Conservation (phyloP, 2,329 filamentous ascomycete genomes). For the Tetracladium maxilliforme region DNA sequence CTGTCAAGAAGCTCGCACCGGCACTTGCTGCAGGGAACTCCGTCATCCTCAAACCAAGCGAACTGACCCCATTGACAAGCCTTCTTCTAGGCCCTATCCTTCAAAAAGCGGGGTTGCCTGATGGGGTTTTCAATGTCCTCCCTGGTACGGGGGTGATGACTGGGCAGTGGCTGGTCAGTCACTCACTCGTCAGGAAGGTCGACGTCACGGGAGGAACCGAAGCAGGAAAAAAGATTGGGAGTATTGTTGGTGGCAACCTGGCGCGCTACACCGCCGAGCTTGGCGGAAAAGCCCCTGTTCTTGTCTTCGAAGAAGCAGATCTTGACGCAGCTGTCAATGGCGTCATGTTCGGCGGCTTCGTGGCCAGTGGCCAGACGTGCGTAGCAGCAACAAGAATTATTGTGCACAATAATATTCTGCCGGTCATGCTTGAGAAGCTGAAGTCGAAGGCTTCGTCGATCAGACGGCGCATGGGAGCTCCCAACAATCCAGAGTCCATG, state of each 20-base stretch:
- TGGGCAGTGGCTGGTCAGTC: slow-evolving; percentile 36
- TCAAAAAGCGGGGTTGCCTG: slow-evolving; percentile 23
- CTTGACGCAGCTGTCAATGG: slow-evolving; percentile 46
- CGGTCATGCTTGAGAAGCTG: slow-evolving; percentile 19
- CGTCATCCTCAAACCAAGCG: slow-evolving; percentile 20
- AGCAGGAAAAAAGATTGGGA: slow-evolving; percentile 49
- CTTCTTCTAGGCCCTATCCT: slow-evolving; percentile 21
- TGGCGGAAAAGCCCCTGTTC: slow-evolving; percentile 50
- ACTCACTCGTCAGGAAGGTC: slow-evolving; percentile 46
- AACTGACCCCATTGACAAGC: slow-evolving; percentile 25
- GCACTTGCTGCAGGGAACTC: slow-evolving; percentile 18
- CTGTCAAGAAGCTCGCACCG: slow-evolving; percentile 27
- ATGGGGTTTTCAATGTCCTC: slow-evolving; percentile 27
- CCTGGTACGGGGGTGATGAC: slow-evolving; percentile 37
- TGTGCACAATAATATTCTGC: slow-evolving; percentile 27
- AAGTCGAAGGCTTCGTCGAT: slow-evolving; percentile 32
- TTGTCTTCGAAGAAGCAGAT: slow-evolving; percentile 48
- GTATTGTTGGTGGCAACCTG: slow-evolving; percentile 43
- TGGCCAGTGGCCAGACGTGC: slow-evolving; percentile 39
- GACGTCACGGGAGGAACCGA: slow-evolving; percentile 53
- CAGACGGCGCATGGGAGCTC: slow-evolving; percentile 36
- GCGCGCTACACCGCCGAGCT: slow-evolving; percentile 56
- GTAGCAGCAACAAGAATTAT: slow-evolving; percentile 38
- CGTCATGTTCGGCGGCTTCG: slow-evolving; percentile 25
- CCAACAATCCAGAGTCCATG: slow-evolving; percentile 36